Evolutionary conservation across 352 stramenopile species (phyloP).

Genomic region (Globisporangium rhizosaccharum): DNA sequence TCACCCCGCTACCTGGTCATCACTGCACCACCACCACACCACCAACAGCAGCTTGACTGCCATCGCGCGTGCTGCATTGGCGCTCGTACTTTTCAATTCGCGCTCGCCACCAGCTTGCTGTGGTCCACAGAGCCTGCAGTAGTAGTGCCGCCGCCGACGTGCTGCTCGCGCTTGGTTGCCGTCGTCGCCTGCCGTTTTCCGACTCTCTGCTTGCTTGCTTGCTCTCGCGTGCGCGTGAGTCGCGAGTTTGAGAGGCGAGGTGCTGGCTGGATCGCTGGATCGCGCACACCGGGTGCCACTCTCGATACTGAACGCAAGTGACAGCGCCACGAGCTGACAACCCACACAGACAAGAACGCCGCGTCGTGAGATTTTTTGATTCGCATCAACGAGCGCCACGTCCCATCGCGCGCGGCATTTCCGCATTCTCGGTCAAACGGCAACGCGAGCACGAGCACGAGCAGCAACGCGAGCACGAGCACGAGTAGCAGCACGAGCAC

Average conservation of each 20-base stretch:
- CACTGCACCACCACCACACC: no score
- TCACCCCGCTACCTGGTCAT: not conserved
- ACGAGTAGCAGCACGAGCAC: no score
- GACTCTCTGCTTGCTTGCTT: not conserved
- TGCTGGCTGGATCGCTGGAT: not conserved
- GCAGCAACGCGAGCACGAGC: no score
- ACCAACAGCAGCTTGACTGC: not conserved
- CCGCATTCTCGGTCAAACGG: not conserved
- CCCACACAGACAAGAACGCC: not conserved
- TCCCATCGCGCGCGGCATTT: constrained; percentile 1
- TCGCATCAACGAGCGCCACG: not conserved
- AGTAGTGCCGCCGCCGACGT: no score
- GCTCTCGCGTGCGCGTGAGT: not conserved
- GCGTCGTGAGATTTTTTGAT: not conserved
- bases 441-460: not conserved
- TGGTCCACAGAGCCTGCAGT: no score
- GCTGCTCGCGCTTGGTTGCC: not conserved
- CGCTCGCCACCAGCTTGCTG: no score
- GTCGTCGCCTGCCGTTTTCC: not conserved
- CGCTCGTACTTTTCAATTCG: constrained; percentile 2
- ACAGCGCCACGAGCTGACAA: not conserved
- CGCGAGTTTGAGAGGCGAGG: not conserved
- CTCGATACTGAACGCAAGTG: not conserved
- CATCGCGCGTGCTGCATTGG: no score
- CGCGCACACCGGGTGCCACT: not conserved